These are phyloP conservation scores for Arthrobotrys musiformis DNA, from an alignment of 2,329 filamentous ascomycete species.

Conservation along the genomic window DNA sequence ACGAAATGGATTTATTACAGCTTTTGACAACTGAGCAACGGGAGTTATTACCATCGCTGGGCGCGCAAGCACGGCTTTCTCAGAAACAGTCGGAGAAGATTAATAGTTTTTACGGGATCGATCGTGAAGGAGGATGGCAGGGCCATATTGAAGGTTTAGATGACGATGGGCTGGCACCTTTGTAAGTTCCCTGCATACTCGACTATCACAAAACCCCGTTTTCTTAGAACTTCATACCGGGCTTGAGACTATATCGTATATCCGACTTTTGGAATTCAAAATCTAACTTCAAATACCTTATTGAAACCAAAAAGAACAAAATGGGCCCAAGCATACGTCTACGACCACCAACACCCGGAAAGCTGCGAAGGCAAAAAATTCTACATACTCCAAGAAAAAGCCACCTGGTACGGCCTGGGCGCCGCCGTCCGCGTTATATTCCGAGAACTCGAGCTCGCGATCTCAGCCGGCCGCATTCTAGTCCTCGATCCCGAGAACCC, in stretches of 20 bases:
- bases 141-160: conserved; percentile 41
- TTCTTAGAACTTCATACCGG: no score
- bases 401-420: conserved; percentile 25
- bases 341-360: conserved; percentile 44
- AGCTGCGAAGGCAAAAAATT: conserved; percentile 49
- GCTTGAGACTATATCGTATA: background rate
- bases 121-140: conserved; percentile 37
- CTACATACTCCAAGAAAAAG: conserved; percentile 29
- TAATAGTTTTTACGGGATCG: conserved; percentile 40
- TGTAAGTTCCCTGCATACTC: no score
- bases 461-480: conserved; percentile 29
- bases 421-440: conserved; percentile 44
- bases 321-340: conserved; percentile 48
- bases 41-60: background rate
- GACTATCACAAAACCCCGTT: no score
- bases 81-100: conserved; percentile 25
- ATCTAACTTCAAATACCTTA: background rate
- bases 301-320: conserved; percentile 33
- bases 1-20: background rate
- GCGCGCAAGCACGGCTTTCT: conserved; percentile 21
- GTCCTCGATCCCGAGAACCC: conserved; percentile 34
- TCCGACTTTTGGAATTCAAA: background rate
- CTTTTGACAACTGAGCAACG: conserved; percentile 21
- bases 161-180: conserved; percentile 39
- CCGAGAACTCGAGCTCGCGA: conserved; percentile 31